Percentiles rank a stretch among this genome's conserved stretches.
These are phyloP conservation scores for Salix dunnii DNA, from an alignment of 345 rosid genomes.

Conservation along the genomic window DNA sequence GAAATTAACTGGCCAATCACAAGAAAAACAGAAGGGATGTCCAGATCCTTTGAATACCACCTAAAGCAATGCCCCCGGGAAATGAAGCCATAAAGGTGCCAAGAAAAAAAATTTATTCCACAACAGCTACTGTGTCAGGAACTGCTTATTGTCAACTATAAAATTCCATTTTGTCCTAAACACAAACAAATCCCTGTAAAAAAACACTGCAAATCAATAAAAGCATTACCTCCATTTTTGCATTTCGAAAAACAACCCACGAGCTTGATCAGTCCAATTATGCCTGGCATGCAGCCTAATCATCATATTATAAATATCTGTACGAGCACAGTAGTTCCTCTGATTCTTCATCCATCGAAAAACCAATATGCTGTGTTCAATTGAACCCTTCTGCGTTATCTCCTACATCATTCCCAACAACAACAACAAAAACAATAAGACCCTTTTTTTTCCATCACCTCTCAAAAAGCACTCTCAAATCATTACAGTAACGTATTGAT, in stretches of 20 bases:
- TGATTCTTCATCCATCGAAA: conserved; percentile 81
- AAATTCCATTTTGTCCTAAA: no score
- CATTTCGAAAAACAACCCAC: conserved; percentile 96
- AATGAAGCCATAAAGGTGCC: no score
- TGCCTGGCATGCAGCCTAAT: conserved; percentile 83
- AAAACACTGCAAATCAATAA: no score
- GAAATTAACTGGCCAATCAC: no score
- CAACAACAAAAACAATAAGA: not conserved
- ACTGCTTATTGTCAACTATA: no score
- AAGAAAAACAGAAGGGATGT: no score
- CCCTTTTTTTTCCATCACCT: not conserved
- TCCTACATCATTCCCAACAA: conserved; percentile 39
- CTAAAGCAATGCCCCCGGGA: no score
- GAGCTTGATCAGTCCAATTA: conserved; percentile 71
- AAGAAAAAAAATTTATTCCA: no score
- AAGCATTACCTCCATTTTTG: conserved; percentile 71
- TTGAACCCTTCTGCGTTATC: conserved; percentile 64
- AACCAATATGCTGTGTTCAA: conserved; percentile 59
- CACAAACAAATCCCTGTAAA: no score
- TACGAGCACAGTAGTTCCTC: conserved; percentile 76
- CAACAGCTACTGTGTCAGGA: not conserved
- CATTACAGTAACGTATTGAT: no score
- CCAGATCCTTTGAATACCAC: no score
- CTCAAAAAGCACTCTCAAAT: no score
- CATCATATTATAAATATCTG: conserved; percentile 82